A percentile compares a stretch with the other conserved stretches of the same genome.
Evolutionary conservation across 2,329 filamentous ascomycete genomes (phyloP).

Genomic region (Ceratocystis eucalypticola): DNA sequence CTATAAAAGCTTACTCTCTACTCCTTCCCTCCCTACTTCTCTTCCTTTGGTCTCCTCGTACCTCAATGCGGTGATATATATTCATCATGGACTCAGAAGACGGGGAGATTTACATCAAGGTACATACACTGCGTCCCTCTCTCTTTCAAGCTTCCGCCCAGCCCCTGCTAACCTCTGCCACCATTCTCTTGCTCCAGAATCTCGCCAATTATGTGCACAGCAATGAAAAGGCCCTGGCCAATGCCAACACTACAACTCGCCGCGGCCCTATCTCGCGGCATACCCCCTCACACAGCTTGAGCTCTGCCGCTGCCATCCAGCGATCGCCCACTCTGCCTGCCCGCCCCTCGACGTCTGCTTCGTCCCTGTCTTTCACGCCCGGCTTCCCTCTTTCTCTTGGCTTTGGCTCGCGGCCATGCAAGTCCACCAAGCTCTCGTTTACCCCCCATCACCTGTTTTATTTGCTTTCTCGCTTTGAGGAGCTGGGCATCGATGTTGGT

Average conservation of each 20-base stretch:
- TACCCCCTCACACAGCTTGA: conserved; percentile 52
- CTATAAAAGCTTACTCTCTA: neutral
- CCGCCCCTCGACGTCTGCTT: conserved; percentile 50
- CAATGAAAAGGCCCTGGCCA: conserved; percentile 92
- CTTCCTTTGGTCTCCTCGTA: neutral
- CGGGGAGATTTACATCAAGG: conserved; percentile 81
- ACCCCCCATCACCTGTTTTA: conserved; percentile 97
- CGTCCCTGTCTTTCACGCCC: conserved; percentile 62
- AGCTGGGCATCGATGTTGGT: conserved; percentile 76
- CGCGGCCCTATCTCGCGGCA: conserved; percentile 57
- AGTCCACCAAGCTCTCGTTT: conserved; percentile 80
- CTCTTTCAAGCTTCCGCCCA: neutral
- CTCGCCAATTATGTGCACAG: conserved; percentile 91
- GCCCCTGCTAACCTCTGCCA: conserved; percentile 6
- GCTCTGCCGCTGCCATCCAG: conserved; percentile 39
- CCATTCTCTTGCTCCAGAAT: conserved; percentile 48
- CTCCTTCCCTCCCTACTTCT: neutral
- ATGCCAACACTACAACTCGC: conserved; percentile 69
- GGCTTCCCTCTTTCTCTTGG: conserved; percentile 77
- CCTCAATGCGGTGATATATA: conserved; percentile 21
- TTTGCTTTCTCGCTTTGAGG: conserved; percentile 86
- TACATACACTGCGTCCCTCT: conserved; percentile 28
- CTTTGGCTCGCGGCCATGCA: conserved; percentile 73
- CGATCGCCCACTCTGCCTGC: conserved; percentile 45
- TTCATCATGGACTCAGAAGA: conserved; percentile 74